A percentile compares a stretch with the other conserved stretches of the same genome.
These are phyloP conservation scores for Leccinum disarticulatum DNA, from an alignment of 768 basidiomycete genomes.

Conservation along the genomic window DNA sequence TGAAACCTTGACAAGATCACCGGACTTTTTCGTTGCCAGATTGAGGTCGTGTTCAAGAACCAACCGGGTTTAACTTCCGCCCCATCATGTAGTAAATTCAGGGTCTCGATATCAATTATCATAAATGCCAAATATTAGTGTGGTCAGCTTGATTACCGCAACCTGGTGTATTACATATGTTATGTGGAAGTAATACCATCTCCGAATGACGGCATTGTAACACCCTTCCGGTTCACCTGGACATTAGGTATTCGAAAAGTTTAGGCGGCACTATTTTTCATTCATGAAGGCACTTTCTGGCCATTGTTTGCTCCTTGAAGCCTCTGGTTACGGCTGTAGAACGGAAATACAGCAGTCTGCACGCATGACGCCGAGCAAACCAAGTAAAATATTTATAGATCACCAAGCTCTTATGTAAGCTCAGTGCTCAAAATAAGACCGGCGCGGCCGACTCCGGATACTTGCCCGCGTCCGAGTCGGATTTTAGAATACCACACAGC, in stretches of 20 bases:
- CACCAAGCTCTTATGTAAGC: slow-evolving; percentile 1
- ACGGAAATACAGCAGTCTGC: slow-evolving; percentile 19
- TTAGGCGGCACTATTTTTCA: neutral
- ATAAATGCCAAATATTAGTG: slow-evolving; percentile 1
- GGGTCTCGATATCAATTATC: slow-evolving; percentile 14
- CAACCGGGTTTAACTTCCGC: slow-evolving; percentile 1
- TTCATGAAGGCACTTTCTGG: neutral
- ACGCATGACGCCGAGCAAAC: neutral
- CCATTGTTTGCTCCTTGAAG: neutral
- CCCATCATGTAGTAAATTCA: slow-evolving; percentile 11
- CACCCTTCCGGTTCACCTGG: neutral
- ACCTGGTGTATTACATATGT: neutral
- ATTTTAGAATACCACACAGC: neutral
- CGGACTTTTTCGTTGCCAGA: slow-evolving; percentile 4
- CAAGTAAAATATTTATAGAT: slow-evolving; percentile 2
- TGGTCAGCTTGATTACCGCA: slow-evolving; percentile 2
- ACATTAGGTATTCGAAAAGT: neutral
- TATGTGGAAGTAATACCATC: neutral
- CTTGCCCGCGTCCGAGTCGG: neutral
- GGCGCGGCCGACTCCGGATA: neutral
- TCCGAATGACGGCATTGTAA: neutral
- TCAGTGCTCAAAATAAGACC: neutral
- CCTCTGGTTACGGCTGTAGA: slow-evolving; percentile 20
- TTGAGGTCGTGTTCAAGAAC: slow-evolving; percentile 4
- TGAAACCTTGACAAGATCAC: slow-evolving; percentile 1